Evolutionary conservation across 805 yeast species (phyloP).

Genomic region (Wickerhamomyces chambardii): DNA sequence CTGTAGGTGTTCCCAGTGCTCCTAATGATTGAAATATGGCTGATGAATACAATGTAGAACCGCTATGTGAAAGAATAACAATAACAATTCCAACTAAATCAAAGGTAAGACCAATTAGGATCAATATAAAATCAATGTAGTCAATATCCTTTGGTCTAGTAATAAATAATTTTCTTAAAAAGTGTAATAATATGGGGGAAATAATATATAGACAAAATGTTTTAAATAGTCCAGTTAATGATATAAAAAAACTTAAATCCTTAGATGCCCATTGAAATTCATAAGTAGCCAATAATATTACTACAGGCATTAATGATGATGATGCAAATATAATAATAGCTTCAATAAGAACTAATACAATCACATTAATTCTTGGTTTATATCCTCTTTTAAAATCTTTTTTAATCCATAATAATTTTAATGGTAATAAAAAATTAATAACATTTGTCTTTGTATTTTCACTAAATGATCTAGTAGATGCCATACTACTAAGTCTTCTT

Average conservation of each 20-base stretch:
- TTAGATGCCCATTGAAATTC: constrained; percentile 44
- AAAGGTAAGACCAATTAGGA: constrained; percentile 20
- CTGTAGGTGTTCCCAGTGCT: constrained; percentile 43
- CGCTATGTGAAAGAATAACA: constrained; percentile 20
- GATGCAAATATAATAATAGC: constrained; percentile 29
- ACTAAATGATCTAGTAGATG: too few relatives aligned
- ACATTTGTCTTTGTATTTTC: too few relatives aligned
- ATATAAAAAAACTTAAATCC: constrained; percentile 46
- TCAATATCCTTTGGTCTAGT: constrained; percentile 31
- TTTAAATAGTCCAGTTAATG: constrained; percentile 38
- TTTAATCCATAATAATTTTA: constrained; percentile 47
- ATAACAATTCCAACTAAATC: constrained; percentile 30
- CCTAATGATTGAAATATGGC: constrained; percentile 36
- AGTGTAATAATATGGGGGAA: constrained; percentile 38
- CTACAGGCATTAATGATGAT: constrained; percentile 29
- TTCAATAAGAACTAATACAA: constrained; percentile 40
- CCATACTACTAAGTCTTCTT: too few relatives aligned
- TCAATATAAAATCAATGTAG: constrained; percentile 33
- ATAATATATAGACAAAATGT: constrained; percentile 39
- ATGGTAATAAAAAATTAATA: too few relatives aligned
- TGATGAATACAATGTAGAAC: constrained; percentile 21
- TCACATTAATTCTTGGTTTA: constrained; percentile 35
- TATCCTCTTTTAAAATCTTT: constrained; percentile 20
- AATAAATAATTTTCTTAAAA: constrained; percentile 19
- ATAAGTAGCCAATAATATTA: constrained; percentile 44